phyloP scores from a whole-genome alignment of 1,139 yeast genomes.

The Geotrichum aggregatum region DNA sequence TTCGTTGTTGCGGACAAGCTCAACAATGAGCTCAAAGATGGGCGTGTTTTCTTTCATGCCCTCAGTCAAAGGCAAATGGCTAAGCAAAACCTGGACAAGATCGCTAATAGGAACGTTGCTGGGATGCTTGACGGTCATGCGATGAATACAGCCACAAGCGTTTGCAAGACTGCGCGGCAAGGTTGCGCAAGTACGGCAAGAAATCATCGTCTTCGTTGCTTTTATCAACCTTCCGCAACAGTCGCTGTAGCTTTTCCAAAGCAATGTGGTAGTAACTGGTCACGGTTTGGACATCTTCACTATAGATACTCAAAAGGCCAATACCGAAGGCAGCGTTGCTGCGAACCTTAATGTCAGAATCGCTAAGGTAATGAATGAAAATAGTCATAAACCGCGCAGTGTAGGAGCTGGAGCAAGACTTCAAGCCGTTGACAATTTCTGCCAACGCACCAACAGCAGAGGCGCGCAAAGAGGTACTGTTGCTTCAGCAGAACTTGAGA shows the following conservation, averaged over 20 bases:
- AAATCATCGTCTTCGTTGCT: constrained; percentile 74
- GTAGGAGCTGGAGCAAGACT: constrained; percentile 57
- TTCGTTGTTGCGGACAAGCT: constrained; percentile 63
- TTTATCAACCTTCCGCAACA: constrained; percentile 73
- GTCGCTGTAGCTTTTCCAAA: constrained; percentile 70
- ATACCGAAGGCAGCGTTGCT: constrained; percentile 96
- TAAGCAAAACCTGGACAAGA: constrained; percentile 69
- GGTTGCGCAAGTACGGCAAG: no score
- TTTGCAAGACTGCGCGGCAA: constrained; percentile 89
- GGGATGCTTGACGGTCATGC: constrained; percentile 75
- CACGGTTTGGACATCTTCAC: constrained; percentile 47
- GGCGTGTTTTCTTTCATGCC: constrained; percentile 94
- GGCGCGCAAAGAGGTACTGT: constrained; percentile 71
- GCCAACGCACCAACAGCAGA: constrained; percentile 87
- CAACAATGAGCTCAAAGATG: constrained; percentile 70
- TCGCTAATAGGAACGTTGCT: constrained; percentile 73
- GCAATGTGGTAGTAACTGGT: constrained; percentile 64
- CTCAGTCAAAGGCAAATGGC: constrained; percentile 78
- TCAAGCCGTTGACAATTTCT: constrained; percentile 77
- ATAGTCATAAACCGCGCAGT: constrained; percentile 66
- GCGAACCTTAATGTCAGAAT: constrained; percentile 82
- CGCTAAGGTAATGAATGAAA: constrained; percentile 66
- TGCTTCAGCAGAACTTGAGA: constrained; percentile 55
- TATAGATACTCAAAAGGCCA: constrained; percentile 69
- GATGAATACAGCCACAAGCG: constrained; percentile 95